These are phyloP conservation scores for Xylaria sp. DNA, from an alignment of 495 filamentous ascomycete species.

Conservation along the genomic window DNA sequence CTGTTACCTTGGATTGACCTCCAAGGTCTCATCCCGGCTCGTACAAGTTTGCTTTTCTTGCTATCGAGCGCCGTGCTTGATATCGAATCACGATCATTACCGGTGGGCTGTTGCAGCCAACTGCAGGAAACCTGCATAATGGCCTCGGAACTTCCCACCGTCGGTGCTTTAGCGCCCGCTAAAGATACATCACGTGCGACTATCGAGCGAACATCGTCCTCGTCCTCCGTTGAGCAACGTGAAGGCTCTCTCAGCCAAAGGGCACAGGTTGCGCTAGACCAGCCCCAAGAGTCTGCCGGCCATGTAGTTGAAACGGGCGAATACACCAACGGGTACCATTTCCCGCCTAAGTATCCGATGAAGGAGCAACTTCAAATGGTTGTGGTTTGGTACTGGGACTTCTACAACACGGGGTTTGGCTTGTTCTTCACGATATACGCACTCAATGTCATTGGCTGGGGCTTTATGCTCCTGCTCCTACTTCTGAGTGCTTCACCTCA, in stretches of 20 bases:
- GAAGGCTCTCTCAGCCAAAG: slow-evolving; percentile 31
- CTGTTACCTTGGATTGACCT: not conserved
- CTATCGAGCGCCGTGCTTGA: not conserved
- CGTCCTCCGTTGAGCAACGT: slow-evolving; percentile 33
- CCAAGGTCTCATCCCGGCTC: not conserved
- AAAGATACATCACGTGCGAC: slow-evolving; percentile 31
- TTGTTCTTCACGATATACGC: slow-evolving; percentile 80
- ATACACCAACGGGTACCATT: slow-evolving; percentile 69
- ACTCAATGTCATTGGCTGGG: slow-evolving; percentile 85
- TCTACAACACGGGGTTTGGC: slow-evolving; percentile 68
- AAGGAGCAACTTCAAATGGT: slow-evolving; percentile 62
- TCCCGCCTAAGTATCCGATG: slow-evolving; percentile 71
- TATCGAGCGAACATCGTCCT: slow-evolving; percentile 35
- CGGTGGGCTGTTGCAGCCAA: slow-evolving; percentile 13
- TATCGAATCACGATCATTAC: not conserved
- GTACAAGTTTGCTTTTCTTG: not conserved
- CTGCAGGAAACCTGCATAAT: slow-evolving; percentile 29
- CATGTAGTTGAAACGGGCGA: slow-evolving; percentile 28
- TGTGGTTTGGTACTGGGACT: slow-evolving; percentile 62
- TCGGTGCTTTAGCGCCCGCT: slow-evolving; percentile 7
- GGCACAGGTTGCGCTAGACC: slow-evolving; percentile 15
- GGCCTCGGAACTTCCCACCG: slow-evolving; percentile 32
- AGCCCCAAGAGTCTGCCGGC: slow-evolving; percentile 26
- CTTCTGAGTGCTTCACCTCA: slow-evolving; percentile 75
- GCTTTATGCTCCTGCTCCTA: slow-evolving; percentile 87